Percentiles rank a stretch among this genome's conserved stretches.
Evolutionary conservation across 495 filamentous ascomycete genomes (phyloP).

Genomic region (Chaetomidium leptoderma): DNA sequence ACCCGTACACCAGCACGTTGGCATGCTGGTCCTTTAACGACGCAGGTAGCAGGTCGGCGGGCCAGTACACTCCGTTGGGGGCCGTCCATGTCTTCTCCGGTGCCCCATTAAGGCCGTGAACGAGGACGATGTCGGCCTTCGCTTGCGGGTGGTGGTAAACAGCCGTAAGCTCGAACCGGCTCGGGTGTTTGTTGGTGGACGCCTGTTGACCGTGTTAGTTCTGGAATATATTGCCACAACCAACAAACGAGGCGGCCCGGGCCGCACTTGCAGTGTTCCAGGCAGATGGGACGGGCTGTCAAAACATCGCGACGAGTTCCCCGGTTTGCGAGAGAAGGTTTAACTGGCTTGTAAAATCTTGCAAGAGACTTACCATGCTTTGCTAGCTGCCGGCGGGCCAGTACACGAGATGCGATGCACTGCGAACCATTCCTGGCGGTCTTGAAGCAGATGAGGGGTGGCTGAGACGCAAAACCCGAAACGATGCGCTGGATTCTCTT

Average conservation of each 20-base stretch:
- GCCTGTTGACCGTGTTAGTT: constrained; percentile 29
- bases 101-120: constrained; percentile 80
- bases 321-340: background rate
- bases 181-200: constrained; percentile 53
- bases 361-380: constrained; percentile 11
- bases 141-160: constrained; percentile 59
- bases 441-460: background rate
- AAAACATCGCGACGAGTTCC: background rate
- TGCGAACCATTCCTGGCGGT: background rate
- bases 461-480: background rate
- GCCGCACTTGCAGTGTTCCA: constrained; percentile 21
- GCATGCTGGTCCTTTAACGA: constrained; percentile 58
- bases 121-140: constrained; percentile 66
- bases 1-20: constrained; percentile 77
- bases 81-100: constrained; percentile 73
- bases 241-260: constrained; percentile 5
- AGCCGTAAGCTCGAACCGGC: constrained; percentile 64
- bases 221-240: background rate
- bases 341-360: background rate
- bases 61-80: constrained; percentile 67
- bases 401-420: background rate
- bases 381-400: background rate
- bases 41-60: constrained; percentile 64
- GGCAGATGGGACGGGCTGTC: background rate
- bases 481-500: background rate